Evolutionary conservation across 2,329 filamentous ascomycete species (phyloP), one percentile per base, ranked within the genome.

Genomic region (Cryphonectria radicalis): DNA sequence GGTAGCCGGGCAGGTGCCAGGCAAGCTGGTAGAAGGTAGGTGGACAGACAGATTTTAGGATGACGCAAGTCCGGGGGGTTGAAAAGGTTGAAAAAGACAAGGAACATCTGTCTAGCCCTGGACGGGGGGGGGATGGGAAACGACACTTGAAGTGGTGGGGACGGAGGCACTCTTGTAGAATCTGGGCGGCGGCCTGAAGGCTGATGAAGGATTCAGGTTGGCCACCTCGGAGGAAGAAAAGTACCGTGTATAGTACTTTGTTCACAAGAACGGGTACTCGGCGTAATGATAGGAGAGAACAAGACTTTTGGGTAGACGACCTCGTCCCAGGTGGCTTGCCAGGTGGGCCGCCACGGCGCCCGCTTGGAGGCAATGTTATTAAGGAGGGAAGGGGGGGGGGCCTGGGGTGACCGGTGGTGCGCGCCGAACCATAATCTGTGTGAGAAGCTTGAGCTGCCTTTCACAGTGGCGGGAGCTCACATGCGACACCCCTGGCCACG

Each of bases 301-400:
- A 5, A 59, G 55, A 67, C 35, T 32, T 57, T 59, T 32, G 46
- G 46, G 46, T 7, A 50, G 55, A 19, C 28, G 13, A 59, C 55
- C 13, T 19, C 11, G 5, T 59, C 28, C 25, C 25, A 32, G 55
- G 55, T 59, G 55, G 55, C 55, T 59, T 59, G 55, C 55, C 7
- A 59, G 28, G 55, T 66, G 67, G 70, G 63, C 72, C 72, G 72
- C 72, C 66, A 71, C 70, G 69, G 69, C 72, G 72, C 50, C 72
- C 72, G 67, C 69, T 71, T 71, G 66, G 66, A 63, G 64, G 55
- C 66, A 55, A 32, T 69, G 64, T 71, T 63, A 73, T 69, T 71
- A 71, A 73, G 66, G 69, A 65, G 60, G 60, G 43, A 13, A 7
- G 42, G 46, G 46, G 5, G 7, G 8, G 46, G 22, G 43, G 57